phyloP scores from a whole-genome alignment of 768 basidiomycete genomes.

The Rhizopogon sp. region DNA sequence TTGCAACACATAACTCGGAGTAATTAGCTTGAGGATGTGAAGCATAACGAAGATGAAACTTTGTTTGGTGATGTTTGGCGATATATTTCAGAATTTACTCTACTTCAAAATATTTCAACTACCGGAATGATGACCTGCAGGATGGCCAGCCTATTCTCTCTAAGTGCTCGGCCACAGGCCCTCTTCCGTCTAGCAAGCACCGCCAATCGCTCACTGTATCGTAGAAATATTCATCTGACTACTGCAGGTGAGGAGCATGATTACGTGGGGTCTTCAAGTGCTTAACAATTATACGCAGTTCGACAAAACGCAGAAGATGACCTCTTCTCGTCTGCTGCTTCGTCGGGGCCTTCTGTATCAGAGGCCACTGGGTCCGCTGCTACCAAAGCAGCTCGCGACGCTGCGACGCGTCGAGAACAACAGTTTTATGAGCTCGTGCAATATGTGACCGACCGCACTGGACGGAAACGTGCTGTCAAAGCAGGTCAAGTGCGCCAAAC shows the following conservation, averaged over 20 bases:
- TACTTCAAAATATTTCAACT: neutral
- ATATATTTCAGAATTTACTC: neutral
- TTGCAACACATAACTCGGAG: no score
- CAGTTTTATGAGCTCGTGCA: conserved; percentile 19
- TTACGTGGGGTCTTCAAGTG: neutral
- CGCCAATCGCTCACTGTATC: neutral
- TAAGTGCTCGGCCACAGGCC: neutral
- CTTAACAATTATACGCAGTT: conserved; percentile 7
- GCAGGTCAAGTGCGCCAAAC: conserved; percentile 36
- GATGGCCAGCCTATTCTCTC: neutral
- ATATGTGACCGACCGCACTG: conserved; percentile 25
- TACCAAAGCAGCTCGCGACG: neutral
- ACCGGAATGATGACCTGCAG: neutral
- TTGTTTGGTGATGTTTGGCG: neutral
- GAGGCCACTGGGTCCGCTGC: neutral
- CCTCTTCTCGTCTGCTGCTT: conserved; percentile 8
- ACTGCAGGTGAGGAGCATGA: neutral
- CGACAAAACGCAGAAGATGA: conserved; percentile 10
- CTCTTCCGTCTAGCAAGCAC: neutral
- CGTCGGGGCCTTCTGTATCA: neutral
- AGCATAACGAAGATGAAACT: no score
- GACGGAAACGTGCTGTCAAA: conserved; percentile 22
- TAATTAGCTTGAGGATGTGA: no score
- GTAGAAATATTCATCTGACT: neutral
- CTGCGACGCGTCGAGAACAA: conserved; percentile 11